Evolutionary conservation across 495 filamentous ascomycete genomes (phyloP), one percentile per base, ranked within the genome.

Genomic region (Sordaria brevicollis): DNA sequence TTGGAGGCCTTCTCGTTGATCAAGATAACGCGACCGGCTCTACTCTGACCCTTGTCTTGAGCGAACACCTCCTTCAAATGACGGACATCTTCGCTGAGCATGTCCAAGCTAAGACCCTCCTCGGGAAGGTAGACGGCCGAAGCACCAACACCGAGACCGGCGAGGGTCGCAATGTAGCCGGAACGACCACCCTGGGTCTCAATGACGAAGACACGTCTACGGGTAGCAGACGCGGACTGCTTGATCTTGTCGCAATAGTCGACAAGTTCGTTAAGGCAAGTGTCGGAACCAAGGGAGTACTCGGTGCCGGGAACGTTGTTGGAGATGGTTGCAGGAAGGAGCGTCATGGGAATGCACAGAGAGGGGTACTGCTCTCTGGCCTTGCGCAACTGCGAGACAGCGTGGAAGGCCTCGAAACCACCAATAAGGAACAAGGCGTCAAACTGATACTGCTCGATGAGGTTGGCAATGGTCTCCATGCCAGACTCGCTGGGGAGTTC

Each of bases 271-370:
- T 99, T 99, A 43, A 98, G 84, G 77, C 96, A 99, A 13, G 96
- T 99, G 78, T 99, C 96, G 66, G 92, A 96, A 19, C 96, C 96
- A 62, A 99, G 86, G 0, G 93, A 97, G 82, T 97, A 99, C 80
- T 99, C 96, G 15, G 93, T 97, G 9, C 96, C 96, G 0, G 95
- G 96, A 9, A 99, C 96, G 79, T 99, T 99, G 84, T 98, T 98
- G 74, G 91, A 94, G 77, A 99, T 93, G 33, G 96, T 99, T n/a
- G 96, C 96, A 19, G 96, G 96, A 15, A 98, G 84, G 31, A 97
- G 85, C 29, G 89, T 86, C 87, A 98, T 93, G 65, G 96, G 96
- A 72, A 99, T 98, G 77, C 92, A 92, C 73, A 99, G 92, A 5
- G 92, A 89, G 10, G 90, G 86, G 78, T 91, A 97, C 66, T 91